phyloP scores from a whole-genome alignment of 768 basidiomycete genomes.

The Psilocybe cubensis region DNA sequence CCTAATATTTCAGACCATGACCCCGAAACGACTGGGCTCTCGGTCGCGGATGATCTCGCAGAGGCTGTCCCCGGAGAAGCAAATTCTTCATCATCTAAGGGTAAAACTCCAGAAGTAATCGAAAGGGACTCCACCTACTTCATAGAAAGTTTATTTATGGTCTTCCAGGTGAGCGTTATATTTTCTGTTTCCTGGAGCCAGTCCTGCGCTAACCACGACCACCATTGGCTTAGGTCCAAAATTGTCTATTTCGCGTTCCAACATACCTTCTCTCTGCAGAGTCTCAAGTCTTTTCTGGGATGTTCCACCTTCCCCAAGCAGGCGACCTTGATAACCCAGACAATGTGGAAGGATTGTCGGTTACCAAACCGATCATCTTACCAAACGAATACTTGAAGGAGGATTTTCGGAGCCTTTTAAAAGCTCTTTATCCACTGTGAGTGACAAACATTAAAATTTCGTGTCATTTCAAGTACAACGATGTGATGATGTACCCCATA shows the following conservation, averaged over 20 bases:
- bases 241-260: slow-evolving; percentile 13
- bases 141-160: slow-evolving; percentile 3
- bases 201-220: background rate
- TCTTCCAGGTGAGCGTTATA: slow-evolving; percentile 2
- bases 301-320: slow-evolving; percentile 7
- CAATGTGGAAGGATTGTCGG: background rate
- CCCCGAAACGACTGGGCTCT: too few relatives aligned
- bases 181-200: background rate
- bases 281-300: slow-evolving; percentile 6
- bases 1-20: too few relatives aligned
- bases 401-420: slow-evolving; percentile 12
- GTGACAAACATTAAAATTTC: background rate
- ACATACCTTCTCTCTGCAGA: slow-evolving; percentile 7
- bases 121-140: background rate
- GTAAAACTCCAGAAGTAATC: background rate
- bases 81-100: too few relatives aligned
- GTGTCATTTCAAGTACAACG: background rate
- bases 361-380: background rate
- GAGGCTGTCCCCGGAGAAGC: too few relatives aligned
- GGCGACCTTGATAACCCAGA: background rate
- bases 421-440: slow-evolving; percentile 8
- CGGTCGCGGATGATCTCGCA: too few relatives aligned
- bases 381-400: background rate
- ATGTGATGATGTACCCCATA: background rate
- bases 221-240: slow-evolving; percentile 4